Evolutionary conservation across 73 alveolate species (phyloP).

Genomic region (Stentor coeruleus): DNA sequence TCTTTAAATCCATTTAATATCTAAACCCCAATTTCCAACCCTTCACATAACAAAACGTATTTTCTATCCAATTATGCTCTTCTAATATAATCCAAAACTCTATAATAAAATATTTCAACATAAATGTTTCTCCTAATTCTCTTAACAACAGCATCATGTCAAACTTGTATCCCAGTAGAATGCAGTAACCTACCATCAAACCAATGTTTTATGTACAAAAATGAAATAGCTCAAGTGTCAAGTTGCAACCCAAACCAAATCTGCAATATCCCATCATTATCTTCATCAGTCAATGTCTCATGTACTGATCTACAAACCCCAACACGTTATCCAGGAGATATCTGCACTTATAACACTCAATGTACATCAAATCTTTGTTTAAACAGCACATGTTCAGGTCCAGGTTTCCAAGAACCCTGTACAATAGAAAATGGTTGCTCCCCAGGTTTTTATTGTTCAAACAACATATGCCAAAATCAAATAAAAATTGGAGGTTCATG

Average conservation of each 20-base stretch:
- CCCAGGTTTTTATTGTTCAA: not conserved
- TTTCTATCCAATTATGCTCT: too few species aligned
- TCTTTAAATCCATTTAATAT: too few species aligned
- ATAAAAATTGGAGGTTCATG: not conserved
- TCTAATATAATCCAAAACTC: too few species aligned
- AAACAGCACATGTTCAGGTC: not conserved
- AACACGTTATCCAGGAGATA: conserved; percentile 11
- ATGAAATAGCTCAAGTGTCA: not conserved
- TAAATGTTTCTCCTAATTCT: not conserved
- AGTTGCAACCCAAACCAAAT: not conserved
- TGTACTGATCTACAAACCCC: not conserved
- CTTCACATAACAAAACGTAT: too few species aligned
- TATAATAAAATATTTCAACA: too few species aligned
- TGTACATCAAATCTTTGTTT: not conserved
- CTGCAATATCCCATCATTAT: not conserved
- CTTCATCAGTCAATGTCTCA: not conserved
- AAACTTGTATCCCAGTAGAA: not conserved
- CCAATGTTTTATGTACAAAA: not conserved
- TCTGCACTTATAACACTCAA: not conserved
- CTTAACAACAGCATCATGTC: not conserved
- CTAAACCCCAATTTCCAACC: too few species aligned
- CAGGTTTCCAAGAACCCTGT: not conserved
- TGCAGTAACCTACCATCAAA: not conserved
- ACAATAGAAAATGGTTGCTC: not conserved
- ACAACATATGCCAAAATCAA: not conserved